These are phyloP conservation scores for Chalaropsis ovoidea DNA, from an alignment of 2,329 filamentous ascomycete species.

Conservation along the genomic window DNA sequence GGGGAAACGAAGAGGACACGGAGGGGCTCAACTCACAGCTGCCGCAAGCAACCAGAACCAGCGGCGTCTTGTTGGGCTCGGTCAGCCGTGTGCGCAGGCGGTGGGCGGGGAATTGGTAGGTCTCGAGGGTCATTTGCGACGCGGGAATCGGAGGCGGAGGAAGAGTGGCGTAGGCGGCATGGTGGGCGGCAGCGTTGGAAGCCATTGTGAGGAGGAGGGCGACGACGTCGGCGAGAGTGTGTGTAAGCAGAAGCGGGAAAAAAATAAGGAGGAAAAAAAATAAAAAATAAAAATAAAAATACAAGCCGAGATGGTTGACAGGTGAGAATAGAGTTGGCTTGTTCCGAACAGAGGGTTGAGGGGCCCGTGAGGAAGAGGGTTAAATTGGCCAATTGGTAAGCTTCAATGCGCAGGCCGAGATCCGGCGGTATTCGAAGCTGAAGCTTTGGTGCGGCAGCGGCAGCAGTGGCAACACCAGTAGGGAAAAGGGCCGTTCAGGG, in stretches of 20 bases:
- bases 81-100: slow-evolving; percentile 45
- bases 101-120: slow-evolving; percentile 52
- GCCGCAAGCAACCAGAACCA: slow-evolving; percentile 60
- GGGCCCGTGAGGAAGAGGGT: not conserved
- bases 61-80: slow-evolving; percentile 47
- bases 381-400: not conserved
- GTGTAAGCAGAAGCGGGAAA: not conserved
- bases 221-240: not conserved
- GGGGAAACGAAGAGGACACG: not conserved
- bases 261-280: not conserved
- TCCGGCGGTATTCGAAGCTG: slow-evolving; percentile 7
- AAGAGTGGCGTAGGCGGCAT: slow-evolving; percentile 15
- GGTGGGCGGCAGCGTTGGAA: slow-evolving; percentile 14
- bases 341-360: not conserved
- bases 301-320: slow-evolving; percentile 3
- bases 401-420: slow-evolving; percentile 13
- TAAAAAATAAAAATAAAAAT: not conserved
- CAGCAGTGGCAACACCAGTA: not conserved
- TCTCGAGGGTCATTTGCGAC: slow-evolving; percentile 31
- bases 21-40: slow-evolving; percentile 38
- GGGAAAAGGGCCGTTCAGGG: not conserved
- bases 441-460: not conserved
- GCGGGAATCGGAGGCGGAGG: slow-evolving; percentile 21
- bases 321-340: not conserved
- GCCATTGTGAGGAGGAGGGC: slow-evolving; percentile 15